These are phyloP conservation scores for Trifolium fragiferum DNA, from an alignment of 306 rosid genomes.

Conservation along the genomic window DNA sequence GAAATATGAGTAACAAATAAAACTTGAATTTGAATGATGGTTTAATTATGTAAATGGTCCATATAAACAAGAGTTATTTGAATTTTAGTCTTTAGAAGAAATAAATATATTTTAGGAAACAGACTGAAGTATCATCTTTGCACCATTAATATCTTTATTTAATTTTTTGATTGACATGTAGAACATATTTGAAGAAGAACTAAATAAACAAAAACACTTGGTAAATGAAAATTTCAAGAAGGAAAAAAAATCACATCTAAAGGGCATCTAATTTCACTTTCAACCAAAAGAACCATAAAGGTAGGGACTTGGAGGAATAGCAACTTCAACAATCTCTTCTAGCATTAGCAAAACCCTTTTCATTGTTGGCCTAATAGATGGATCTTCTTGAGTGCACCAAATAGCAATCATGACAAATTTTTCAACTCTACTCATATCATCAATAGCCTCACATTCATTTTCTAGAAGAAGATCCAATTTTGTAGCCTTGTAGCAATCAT, in stretches of 20 bases:
- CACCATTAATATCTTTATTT: not conserved
- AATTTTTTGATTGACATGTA: not conserved
- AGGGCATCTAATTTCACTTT: not conserved
- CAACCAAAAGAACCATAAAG: slow-evolving; percentile 22
- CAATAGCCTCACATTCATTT: not conserved
- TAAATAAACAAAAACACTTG: not conserved
- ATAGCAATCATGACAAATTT: slow-evolving; percentile 31
- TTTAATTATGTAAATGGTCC: too few species aligned
- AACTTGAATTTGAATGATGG: too few species aligned
- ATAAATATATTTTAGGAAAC: not conserved
- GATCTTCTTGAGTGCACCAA: slow-evolving; percentile 49
- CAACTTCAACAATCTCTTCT: slow-evolving; percentile 36
- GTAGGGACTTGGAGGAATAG: slow-evolving; percentile 40
- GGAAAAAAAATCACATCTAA: not conserved
- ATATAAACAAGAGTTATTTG: too few species aligned
- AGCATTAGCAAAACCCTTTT: slow-evolving; percentile 41
- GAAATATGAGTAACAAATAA: too few species aligned
- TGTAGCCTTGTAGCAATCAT: not conserved
- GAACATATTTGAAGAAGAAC: not conserved
- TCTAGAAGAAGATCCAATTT: not conserved
- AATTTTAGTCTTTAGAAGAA: too few species aligned
- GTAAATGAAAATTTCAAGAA: not conserved
- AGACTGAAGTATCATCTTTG: not conserved
- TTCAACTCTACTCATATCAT: not conserved
- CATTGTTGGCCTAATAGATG: slow-evolving; percentile 43